phyloP scores from a whole-genome alignment of 1,284 basidiomycete genomes.

The Termitomyces sp. region DNA sequence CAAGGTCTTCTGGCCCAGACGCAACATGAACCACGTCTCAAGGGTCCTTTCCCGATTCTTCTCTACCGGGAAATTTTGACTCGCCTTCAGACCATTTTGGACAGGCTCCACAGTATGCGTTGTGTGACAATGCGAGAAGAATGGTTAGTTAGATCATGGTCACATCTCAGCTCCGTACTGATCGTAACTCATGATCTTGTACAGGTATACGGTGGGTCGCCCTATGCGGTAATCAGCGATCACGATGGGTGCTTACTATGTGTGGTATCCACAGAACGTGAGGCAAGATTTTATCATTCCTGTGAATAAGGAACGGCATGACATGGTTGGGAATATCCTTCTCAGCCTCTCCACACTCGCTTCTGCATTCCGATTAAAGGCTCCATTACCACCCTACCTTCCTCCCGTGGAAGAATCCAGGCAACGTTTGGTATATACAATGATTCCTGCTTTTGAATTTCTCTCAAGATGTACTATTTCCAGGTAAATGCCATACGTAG shows the following conservation, averaged over 20 bases:
- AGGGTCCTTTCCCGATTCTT: slow-evolving; percentile 83
- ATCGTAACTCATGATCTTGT: slow-evolving; percentile 1
- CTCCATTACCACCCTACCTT: slow-evolving; percentile 90
- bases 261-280: slow-evolving; percentile 50
- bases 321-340: slow-evolving; percentile 93
- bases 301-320: slow-evolving; percentile 79
- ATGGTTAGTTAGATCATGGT: slow-evolving; percentile 54
- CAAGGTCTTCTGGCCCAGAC: slow-evolving; percentile 82
- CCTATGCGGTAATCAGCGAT: background rate
- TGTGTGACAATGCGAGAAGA: slow-evolving; percentile 92
- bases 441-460: background rate
- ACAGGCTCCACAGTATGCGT: slow-evolving; percentile 89
- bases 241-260: background rate
- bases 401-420: slow-evolving; percentile 87
- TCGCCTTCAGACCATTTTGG: slow-evolving; percentile 84
- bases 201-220: slow-evolving; percentile 61
- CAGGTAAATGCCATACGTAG: slow-evolving; percentile 78
- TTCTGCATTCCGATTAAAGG: slow-evolving; percentile 83
- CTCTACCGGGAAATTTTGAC: slow-evolving; percentile 83
- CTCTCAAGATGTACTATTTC: background rate
- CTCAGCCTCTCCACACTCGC: slow-evolving; percentile 88
- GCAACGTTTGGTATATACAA: slow-evolving; percentile 58
- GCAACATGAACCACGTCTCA: slow-evolving; percentile 89
- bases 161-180: background rate
- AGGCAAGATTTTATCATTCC: slow-evolving; percentile 84